Evolutionary conservation across 352 stramenopile genomes (phyloP).

Genomic region (Pythium phragmitis): DNA sequence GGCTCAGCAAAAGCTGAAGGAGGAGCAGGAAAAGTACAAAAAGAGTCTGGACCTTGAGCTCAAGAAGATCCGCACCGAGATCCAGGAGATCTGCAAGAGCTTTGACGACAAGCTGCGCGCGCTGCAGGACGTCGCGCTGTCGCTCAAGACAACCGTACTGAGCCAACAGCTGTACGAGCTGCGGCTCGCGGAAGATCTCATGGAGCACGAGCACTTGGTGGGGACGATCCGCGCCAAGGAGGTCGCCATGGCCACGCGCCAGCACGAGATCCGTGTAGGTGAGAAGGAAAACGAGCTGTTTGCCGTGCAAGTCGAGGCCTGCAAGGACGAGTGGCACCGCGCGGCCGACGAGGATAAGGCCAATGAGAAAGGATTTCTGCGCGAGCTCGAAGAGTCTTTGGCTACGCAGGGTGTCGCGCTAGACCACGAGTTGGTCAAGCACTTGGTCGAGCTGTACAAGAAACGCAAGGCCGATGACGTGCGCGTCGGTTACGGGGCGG

Average conservation of each 20-base stretch:
- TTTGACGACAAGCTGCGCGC: constrained; percentile 87
- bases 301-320: constrained; percentile 44
- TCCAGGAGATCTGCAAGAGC: constrained; percentile 70
- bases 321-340: constrained; percentile 63
- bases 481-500: constrained; percentile 13
- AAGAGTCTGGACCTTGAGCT: constrained; percentile 85
- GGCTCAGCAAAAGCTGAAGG: constrained; percentile 60
- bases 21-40: constrained; percentile 90
- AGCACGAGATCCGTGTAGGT: constrained; percentile 17
- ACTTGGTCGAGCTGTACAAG: constrained; percentile 75
- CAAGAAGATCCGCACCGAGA: constrained; percentile 62
- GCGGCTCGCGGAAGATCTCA: constrained; percentile 17
- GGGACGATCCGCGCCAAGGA: constrained; percentile 35
- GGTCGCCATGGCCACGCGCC: constrained; percentile 18
- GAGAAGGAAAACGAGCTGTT: constrained; percentile 56
- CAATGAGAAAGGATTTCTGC: constrained; percentile 56
- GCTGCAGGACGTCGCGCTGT: constrained; percentile 31
- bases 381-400: constrained; percentile 66
- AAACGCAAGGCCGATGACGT: constrained; percentile 65
- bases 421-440: constrained; percentile 75
- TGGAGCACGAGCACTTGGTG: constrained; percentile 49
- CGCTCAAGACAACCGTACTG: constrained; percentile 30
- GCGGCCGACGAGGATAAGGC: constrained; percentile 70
- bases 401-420: constrained; percentile 41
- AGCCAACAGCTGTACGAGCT: constrained; percentile 54